A percentile compares a stretch with the other conserved stretches of the same genome.
Conservation (phyloP, 768 basidiomycete species). For the Russula earlei region DNA sequence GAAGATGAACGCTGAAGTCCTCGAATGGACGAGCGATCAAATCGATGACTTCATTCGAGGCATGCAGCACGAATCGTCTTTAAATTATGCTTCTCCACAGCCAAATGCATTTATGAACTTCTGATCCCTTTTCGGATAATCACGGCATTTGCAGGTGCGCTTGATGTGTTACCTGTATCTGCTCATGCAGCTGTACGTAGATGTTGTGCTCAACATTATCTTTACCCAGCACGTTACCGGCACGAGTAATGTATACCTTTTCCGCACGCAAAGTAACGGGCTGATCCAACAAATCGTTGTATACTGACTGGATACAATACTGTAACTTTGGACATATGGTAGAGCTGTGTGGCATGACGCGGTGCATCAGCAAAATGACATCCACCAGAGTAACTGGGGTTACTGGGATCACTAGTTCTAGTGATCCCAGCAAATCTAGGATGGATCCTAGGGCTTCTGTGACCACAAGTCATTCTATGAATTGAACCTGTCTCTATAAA, state of each 20-base stretch:
- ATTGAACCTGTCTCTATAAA: no score
- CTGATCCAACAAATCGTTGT: no score
- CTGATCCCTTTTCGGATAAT: not conserved
- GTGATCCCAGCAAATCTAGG: no score
- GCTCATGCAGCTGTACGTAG: conserved; percentile 2
- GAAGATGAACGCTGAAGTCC: not conserved
- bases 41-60: conserved; percentile 2
- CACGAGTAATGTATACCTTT: not conserved
- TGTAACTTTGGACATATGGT: no score
- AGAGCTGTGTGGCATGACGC: no score
- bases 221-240: not conserved
- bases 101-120: no score
- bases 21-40: conserved; percentile 4
- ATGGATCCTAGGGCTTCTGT: no score
- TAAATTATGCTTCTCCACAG: not conserved
- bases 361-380: no score
- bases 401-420: no score
- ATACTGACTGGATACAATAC: no score
- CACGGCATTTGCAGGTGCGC: not conserved
- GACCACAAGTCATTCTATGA: no score
- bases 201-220: conserved; percentile 1
- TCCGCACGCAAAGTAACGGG: not conserved
- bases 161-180: not conserved
- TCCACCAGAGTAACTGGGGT: no score
- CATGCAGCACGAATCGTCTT: not conserved